Conservation (phyloP, 2,329 filamentous ascomycete species). For the Fusarium sororula region DNA sequence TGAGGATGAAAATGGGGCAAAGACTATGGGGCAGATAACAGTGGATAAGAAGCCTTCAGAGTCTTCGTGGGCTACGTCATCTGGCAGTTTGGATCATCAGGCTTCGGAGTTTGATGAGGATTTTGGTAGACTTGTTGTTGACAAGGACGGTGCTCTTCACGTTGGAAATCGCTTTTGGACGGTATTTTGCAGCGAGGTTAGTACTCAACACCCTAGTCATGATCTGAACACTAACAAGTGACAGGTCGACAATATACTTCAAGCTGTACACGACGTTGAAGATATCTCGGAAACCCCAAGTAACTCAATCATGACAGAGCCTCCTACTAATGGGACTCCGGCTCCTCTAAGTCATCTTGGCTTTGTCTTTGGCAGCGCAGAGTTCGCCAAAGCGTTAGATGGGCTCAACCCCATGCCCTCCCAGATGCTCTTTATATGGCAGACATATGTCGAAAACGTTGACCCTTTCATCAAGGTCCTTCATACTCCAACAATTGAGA, state of each 20-base stretch:
- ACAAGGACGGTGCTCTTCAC: conserved; percentile 38
- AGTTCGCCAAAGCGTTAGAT: conserved; percentile 11
- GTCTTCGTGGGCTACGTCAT: conserved; percentile 4
- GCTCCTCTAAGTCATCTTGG: conserved; percentile 11
- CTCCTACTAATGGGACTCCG: neutral
- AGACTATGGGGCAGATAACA: conserved; percentile 6
- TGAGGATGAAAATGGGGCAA: conserved; percentile 37
- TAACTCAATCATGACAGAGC: neutral
- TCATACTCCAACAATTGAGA: conserved; percentile 32
- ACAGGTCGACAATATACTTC: conserved; percentile 45
- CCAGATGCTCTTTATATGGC: conserved; percentile 45
- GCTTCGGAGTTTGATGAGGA: conserved; percentile 41
- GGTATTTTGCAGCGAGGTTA: conserved; percentile 45
- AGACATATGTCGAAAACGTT: conserved; percentile 42
- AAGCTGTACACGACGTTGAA: conserved; percentile 43
- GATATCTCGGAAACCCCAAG: conserved; percentile 12
- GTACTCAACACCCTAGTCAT: rapidly evolving
- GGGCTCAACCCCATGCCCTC: conserved; percentile 40
- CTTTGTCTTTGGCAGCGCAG: conserved; percentile 34
- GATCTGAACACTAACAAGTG: neutral
- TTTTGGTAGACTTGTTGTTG: conserved; percentile 43
- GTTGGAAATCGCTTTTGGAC: conserved; percentile 47
- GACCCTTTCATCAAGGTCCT: conserved; percentile 47
- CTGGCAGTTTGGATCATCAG: neutral
- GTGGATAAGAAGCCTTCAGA: conserved; percentile 13